A percentile compares a stretch with the other conserved stretches of the same genome.
These are phyloP conservation scores for Colletotrichum noveboracense DNA, from an alignment of 2,329 filamentous ascomycete species.

Conservation along the genomic window DNA sequence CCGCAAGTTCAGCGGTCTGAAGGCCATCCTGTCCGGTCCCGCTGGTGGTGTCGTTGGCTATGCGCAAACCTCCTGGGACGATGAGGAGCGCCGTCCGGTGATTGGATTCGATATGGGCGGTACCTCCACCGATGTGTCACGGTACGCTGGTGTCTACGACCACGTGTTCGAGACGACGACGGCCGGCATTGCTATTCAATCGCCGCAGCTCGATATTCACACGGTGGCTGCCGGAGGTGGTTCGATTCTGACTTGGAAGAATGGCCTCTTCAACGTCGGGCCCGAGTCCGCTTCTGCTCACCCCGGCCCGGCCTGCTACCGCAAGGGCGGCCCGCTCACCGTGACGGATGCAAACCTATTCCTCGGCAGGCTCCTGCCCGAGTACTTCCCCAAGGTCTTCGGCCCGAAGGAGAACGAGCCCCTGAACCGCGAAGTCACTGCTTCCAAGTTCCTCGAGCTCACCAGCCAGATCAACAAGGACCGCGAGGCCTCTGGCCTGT, in stretches of 20 bases:
- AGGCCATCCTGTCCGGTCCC: conserved; percentile 74
- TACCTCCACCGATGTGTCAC: conserved; percentile 77
- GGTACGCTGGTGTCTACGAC: conserved; percentile 59
- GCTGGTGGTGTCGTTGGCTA: conserved; percentile 82
- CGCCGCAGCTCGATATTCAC: conserved; percentile 81
- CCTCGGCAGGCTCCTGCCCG: conserved; percentile 63
- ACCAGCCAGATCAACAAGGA: conserved; percentile 46
- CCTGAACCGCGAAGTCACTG: conserved; percentile 45
- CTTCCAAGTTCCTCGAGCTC: conserved; percentile 45
- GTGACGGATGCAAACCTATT: conserved; percentile 77
- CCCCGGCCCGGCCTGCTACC: conserved; percentile 74
- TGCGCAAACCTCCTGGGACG: conserved; percentile 74
- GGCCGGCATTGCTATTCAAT: conserved; percentile 79
- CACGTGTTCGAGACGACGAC: conserved; percentile 75
- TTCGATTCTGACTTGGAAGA: conserved; percentile 73
- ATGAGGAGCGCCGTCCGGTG: conserved; percentile 68
- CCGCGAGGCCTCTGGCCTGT: conserved; percentile 26
- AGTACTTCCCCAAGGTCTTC: conserved; percentile 77
- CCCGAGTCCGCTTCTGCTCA: conserved; percentile 75
- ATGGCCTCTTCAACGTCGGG: conserved; percentile 75
- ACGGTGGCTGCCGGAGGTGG: conserved; percentile 80
- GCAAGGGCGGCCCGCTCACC: conserved; percentile 74
- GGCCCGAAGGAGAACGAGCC: conserved; percentile 69
- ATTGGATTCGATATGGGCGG: conserved; percentile 78
- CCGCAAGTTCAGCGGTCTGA: conserved; percentile 69